phyloP scores from a whole-genome alignment of 2,329 filamentous ascomycete species.

The Fragosphaeria purpurea region DNA sequence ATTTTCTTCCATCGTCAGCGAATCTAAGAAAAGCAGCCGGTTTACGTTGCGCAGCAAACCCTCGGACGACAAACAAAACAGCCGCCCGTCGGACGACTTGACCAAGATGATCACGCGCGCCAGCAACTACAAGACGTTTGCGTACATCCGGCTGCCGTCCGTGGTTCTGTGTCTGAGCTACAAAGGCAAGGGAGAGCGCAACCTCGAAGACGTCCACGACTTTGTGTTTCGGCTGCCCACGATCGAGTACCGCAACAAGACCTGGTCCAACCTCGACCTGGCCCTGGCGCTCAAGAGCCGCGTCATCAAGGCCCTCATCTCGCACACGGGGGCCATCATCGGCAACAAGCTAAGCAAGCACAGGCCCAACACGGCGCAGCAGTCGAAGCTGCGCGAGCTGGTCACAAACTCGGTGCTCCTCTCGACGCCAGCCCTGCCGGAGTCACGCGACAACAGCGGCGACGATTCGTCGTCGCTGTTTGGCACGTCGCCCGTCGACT shows the following conservation, averaged over 20 bases:
- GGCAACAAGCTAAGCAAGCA: constrained; percentile 94
- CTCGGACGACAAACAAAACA: constrained; percentile 32
- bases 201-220: constrained; percentile 92
- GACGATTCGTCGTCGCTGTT: constrained; percentile 49
- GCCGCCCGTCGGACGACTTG: constrained; percentile 61
- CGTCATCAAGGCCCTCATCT: constrained; percentile 86
- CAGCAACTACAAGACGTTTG: constrained; percentile 94
- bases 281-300: constrained; percentile 89
- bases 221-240: constrained; percentile 94
- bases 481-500: constrained; percentile 44
- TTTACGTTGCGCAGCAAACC: constrained; percentile 46
- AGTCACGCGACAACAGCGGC: constrained; percentile 36
- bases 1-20: constrained; percentile 21
- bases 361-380: constrained; percentile 69
- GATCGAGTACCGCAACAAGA: constrained; percentile 96
- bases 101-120: constrained; percentile 94
- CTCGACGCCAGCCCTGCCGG: constrained; percentile 30
- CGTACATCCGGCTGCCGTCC: constrained; percentile 88
- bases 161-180: constrained; percentile 94
- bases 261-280: constrained; percentile 94
- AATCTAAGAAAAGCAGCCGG: constrained; percentile 37
- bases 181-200: constrained; percentile 91
- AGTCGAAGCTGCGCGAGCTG: constrained; percentile 69
- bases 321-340: constrained; percentile 90
- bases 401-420: constrained; percentile 66